phyloP scores from a whole-genome alignment of 2,329 filamentous ascomycete genomes.

The Eutypa lata region DNA sequence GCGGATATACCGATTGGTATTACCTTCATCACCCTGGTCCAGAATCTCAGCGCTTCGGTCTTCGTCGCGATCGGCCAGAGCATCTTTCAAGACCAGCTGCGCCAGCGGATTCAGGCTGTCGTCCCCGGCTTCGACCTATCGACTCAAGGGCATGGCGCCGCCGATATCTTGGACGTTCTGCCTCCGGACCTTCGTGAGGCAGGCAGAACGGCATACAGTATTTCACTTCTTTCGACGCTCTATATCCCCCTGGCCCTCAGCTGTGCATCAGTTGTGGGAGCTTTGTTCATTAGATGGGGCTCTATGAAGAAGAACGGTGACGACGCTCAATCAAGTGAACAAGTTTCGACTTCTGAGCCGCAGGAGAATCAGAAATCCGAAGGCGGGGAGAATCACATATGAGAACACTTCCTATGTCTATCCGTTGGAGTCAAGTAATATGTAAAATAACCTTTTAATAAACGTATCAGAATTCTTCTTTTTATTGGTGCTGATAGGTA shows the following conservation, averaged over 20 bases:
- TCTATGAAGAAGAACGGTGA: background rate
- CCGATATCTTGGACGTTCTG: background rate
- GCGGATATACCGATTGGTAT: constrained; percentile 15
- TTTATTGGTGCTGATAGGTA: too few species aligned
- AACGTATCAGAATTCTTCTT: too few species aligned
- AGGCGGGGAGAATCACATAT: background rate
- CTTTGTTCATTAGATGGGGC: background rate
- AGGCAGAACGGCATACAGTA: background rate
- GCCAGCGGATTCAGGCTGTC: background rate
- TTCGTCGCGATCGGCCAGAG: constrained; percentile 15
- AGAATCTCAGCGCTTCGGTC: constrained; percentile 17
- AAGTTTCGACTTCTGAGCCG: background rate
- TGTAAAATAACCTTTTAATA: too few species aligned
- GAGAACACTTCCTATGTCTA: too few species aligned
- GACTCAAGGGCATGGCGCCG: background rate
- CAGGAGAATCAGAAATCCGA: background rate
- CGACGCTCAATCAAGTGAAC: background rate
- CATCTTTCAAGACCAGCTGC: constrained; percentile 12
- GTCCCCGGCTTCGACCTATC: background rate
- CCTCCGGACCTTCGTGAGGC: background rate
- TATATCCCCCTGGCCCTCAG: background rate
- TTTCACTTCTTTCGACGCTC: background rate
- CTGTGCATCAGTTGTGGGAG: background rate
- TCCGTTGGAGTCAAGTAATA: too few species aligned
- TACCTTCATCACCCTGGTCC: constrained; percentile 11